Conservation (phyloP, 371 early-diverging fungal species). For the Entomophthora muscae region DNA sequence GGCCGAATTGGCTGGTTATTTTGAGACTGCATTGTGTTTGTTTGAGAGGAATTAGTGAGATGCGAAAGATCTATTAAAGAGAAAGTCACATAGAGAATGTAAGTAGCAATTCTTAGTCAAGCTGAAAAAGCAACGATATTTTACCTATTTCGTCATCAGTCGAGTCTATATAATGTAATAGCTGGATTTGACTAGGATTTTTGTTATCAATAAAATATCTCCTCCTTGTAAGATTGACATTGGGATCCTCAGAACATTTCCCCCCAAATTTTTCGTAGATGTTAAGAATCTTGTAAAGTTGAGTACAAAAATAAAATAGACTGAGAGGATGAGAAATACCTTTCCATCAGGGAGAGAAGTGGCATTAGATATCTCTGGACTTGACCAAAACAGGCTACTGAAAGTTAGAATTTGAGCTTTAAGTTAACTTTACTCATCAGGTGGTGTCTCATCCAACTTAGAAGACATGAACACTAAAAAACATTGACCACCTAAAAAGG, state of each 20-base stretch:
- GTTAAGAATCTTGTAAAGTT: neutral
- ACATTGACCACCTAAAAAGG: conserved; percentile 2
- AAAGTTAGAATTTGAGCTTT: neutral
- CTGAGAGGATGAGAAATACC: neutral
- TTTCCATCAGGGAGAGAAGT: neutral
- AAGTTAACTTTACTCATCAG: conserved; percentile 1
- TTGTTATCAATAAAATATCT: conserved; percentile 2
- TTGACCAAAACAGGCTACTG: neutral
- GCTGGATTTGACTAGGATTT: neutral
- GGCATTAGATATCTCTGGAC: neutral
- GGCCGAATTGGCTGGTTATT: neutral
- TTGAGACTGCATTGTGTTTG: neutral
- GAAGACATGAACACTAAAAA: conserved; percentile 1
- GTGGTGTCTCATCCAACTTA: neutral
- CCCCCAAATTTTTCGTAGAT: neutral
- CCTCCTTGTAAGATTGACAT: neutral
- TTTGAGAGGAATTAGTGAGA: neutral
- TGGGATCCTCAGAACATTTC: neutral
- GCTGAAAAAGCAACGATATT: too few relatives aligned
- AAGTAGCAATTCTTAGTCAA: too few relatives aligned
- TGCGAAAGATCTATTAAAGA: neutral
- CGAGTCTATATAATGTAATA: neutral
- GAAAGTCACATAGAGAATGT: too few relatives aligned
- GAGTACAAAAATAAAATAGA: too few relatives aligned
- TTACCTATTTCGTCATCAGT: neutral